phyloP scores from a whole-genome alignment of 1,284 basidiomycete species.

The Athelia psychrophila region DNA sequence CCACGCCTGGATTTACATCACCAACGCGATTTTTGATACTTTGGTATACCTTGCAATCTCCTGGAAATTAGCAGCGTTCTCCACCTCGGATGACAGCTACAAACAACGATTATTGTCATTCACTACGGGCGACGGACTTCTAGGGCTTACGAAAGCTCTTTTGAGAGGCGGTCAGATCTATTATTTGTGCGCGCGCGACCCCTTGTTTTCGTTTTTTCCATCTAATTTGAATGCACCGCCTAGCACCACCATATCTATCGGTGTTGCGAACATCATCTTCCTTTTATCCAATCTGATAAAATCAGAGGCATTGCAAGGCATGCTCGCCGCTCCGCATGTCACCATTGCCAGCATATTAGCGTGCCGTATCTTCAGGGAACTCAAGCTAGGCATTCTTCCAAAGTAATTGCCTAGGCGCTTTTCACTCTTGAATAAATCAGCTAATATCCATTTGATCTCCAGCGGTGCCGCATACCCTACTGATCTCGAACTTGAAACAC shows the following conservation, averaged over 20 bases:
- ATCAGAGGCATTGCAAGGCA: too few species aligned
- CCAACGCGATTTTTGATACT: background rate
- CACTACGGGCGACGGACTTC: background rate
- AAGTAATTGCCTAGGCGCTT: too few species aligned
- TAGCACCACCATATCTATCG: too few species aligned
- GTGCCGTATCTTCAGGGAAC: background rate
- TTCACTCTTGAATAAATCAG: too few species aligned
- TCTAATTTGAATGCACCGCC: too few species aligned
- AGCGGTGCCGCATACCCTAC: too few species aligned
- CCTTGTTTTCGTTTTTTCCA: too few species aligned
- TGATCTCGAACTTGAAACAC: too few species aligned
- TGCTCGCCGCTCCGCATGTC: background rate
- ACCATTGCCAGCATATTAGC: background rate
- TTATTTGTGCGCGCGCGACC: slow-evolving; percentile 1
- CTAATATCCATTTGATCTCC: too few species aligned
- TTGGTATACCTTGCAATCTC: background rate
- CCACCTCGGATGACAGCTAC: background rate
- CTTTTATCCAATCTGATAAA: too few species aligned
- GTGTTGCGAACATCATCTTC: too few species aligned
- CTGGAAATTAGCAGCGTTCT: background rate
- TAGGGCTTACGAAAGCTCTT: background rate
- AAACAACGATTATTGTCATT: background rate
- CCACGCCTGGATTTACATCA: background rate
- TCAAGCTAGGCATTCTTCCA: background rate
- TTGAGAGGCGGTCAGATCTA: background rate